Percentiles rank a stretch among this genome's conserved stretches.
phyloP scores from a whole-genome alignment of 768 basidiomycete genomes.

The Kondoa malvinella region DNA sequence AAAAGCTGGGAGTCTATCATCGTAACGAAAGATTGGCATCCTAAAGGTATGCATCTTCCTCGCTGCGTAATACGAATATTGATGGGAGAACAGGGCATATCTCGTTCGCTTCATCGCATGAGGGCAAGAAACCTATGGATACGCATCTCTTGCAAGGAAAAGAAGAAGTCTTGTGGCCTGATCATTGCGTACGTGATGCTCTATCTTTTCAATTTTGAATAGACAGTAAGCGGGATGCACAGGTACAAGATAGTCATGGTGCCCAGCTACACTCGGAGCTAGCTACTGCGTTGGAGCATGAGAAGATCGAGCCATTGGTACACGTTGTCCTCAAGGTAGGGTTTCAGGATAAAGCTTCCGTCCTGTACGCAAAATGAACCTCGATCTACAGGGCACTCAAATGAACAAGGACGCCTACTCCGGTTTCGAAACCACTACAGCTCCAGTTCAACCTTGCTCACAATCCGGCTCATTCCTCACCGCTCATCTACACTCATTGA shows the following conservation, averaged over 20 bases:
- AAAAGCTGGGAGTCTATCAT: conserved; percentile 33
- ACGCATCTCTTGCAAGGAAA: conserved; percentile 20
- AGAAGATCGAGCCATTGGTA: conserved; percentile 21
- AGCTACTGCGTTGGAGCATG: conserved; percentile 37
- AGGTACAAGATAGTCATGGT: conserved; percentile 41
- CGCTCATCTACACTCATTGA: conserved; percentile 36
- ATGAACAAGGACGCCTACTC: conserved; percentile 57
- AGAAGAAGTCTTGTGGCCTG: conserved; percentile 58
- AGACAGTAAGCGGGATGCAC: conserved; percentile 9
- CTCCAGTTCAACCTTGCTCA: neutral
- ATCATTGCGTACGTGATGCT: conserved; percentile 44
- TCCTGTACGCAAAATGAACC: neutral
- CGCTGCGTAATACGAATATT: neutral
- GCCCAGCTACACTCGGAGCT: conserved; percentile 46
- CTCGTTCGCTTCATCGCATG: conserved; percentile 49
- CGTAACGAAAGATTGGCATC: conserved; percentile 32
- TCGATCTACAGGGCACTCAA: conserved; percentile 37
- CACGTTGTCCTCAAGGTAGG: conserved; percentile 30
- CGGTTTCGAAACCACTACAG: conserved; percentile 42
- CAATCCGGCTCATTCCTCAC: conserved; percentile 33
- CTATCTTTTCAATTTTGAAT: no score
- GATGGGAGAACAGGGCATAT: conserved; percentile 41
- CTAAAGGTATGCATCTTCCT: neutral
- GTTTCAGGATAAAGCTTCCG: neutral
- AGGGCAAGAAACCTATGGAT: conserved; percentile 34